Percentiles rank a stretch among this genome's conserved stretches.
These are phyloP conservation scores for Penicillium psychrofluorescens DNA, from an alignment of 495 filamentous ascomycete species.

Conservation along the genomic window DNA sequence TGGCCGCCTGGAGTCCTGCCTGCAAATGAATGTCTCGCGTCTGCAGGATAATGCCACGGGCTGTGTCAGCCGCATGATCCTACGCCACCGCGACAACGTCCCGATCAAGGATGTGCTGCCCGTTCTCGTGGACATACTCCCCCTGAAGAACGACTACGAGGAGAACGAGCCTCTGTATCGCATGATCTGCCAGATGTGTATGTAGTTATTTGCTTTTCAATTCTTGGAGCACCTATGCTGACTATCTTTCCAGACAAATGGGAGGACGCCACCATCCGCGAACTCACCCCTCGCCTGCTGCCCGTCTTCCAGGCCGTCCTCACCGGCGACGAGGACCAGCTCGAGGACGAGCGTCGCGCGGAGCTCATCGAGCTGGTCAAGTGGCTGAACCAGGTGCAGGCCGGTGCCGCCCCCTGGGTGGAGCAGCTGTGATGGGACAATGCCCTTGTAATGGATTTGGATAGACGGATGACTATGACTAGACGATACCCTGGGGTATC, in stretches of 20 bases:
- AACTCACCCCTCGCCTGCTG: slow-evolving; percentile 69
- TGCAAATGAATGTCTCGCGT: slow-evolving; percentile 66
- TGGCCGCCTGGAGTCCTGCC: slow-evolving; percentile 72
- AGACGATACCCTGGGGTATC: slow-evolving; percentile 36
- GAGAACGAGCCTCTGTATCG: slow-evolving; percentile 91
- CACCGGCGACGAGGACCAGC: slow-evolving; percentile 70
- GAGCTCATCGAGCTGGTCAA: slow-evolving; percentile 65
- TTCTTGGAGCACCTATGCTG: background rate
- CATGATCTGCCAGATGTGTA: slow-evolving; percentile 82
- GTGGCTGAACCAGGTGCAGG: slow-evolving; percentile 54
- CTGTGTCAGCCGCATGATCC: slow-evolving; percentile 87
- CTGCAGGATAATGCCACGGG: slow-evolving; percentile 91
- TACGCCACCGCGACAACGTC: slow-evolving; percentile 68
- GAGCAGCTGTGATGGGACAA: slow-evolving; percentile 29
- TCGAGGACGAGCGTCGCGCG: slow-evolving; percentile 69
- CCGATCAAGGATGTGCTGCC: slow-evolving; percentile 77
- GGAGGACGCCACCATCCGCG: slow-evolving; percentile 62
- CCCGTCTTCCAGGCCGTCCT: slow-evolving; percentile 78
- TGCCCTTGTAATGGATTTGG: slow-evolving; percentile 20
- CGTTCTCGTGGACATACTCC: slow-evolving; percentile 67
- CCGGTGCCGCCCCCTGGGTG: slow-evolving; percentile 36
- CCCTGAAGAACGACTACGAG: slow-evolving; percentile 89
- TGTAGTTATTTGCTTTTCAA: slow-evolving; percentile 24
- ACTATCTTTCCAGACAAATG: slow-evolving; percentile 51
- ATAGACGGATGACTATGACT: slow-evolving; percentile 33